These are phyloP conservation scores for Diaporthe eres DNA, from an alignment of 2,329 filamentous ascomycete species.

Conservation along the genomic window DNA sequence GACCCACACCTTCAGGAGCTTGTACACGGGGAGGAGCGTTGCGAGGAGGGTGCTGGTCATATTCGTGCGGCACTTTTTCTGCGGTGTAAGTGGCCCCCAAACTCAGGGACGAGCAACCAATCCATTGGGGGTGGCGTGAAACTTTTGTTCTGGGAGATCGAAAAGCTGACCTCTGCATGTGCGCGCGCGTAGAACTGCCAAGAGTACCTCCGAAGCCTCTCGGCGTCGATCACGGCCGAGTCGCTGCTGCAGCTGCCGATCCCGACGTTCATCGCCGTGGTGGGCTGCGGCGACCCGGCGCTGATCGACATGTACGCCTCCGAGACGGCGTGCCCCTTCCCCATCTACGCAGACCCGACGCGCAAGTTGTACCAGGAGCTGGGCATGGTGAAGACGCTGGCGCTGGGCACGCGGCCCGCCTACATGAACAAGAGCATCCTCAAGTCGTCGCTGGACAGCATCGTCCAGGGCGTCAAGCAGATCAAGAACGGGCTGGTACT, in stretches of 20 bases:
- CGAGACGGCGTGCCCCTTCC: slow-evolving; percentile 76
- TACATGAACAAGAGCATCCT: slow-evolving; percentile 74
- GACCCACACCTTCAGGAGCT: slow-evolving; percentile 71
- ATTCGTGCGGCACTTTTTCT: slow-evolving; percentile 86
- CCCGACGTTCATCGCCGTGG: slow-evolving; percentile 75
- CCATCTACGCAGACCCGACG: slow-evolving; percentile 83
- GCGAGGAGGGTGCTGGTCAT: slow-evolving; percentile 75
- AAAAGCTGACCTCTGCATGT: neutral
- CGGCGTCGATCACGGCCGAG: slow-evolving; percentile 68
- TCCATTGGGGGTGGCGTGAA: too few relatives aligned
- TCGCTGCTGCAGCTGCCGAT: slow-evolving; percentile 64
- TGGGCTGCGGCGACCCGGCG: slow-evolving; percentile 79
- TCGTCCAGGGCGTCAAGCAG: slow-evolving; percentile 72
- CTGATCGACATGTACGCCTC: slow-evolving; percentile 77
- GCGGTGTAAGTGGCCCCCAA: slow-evolving; percentile 72
- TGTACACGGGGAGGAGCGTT: slow-evolving; percentile 70
- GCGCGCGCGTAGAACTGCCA: slow-evolving; percentile 74
- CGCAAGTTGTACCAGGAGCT: slow-evolving; percentile 75
- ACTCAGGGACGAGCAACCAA: neutral
- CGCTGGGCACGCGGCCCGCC: slow-evolving; percentile 70
- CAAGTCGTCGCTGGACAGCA: slow-evolving; percentile 63
- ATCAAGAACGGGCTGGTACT: slow-evolving; percentile 70
- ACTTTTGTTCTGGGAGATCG: neutral
- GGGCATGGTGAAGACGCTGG: slow-evolving; percentile 76
- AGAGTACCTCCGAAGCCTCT: slow-evolving; percentile 77